phyloP scores from a whole-genome alignment of 2,329 filamentous ascomycete species.

The Colletotrichum sp. region DNA sequence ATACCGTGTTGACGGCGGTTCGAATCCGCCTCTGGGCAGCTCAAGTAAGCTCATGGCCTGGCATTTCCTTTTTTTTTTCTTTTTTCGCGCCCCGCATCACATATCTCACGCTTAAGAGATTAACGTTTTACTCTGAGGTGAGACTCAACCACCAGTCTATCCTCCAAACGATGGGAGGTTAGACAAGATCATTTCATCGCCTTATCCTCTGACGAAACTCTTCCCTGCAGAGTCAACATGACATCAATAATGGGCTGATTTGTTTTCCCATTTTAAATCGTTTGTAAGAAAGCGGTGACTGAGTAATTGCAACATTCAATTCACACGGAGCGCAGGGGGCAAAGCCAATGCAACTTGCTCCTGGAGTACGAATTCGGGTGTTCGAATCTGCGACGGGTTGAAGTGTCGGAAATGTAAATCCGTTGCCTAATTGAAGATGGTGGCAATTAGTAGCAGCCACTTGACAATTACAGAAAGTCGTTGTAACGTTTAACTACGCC shows the following conservation, averaged over 20 bases:
- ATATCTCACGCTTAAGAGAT: not conserved
- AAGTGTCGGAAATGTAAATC: not conserved
- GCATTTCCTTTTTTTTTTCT: too few relatives aligned
- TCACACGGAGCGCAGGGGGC: not conserved
- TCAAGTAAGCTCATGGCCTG: not conserved
- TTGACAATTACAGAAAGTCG: not conserved
- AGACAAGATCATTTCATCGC: not conserved
- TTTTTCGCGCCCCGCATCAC: not conserved
- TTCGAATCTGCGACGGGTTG: not conserved
- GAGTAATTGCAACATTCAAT: not conserved
- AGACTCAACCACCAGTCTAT: not conserved
- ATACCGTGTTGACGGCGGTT: conserved; percentile 8
- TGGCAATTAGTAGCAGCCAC: not conserved
- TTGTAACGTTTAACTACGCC: not conserved
- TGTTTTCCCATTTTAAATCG: not conserved
- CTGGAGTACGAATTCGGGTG: not conserved
- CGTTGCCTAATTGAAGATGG: not conserved
- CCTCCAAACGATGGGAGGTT: not conserved
- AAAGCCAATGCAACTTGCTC: not conserved
- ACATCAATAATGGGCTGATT: not conserved
- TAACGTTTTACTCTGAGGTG: not conserved
- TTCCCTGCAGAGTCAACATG: not conserved
- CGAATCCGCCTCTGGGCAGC: conserved; percentile 10
- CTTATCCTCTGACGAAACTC: not conserved
- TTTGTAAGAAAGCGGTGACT: not conserved